Conservation (phyloP, 192 early-diverging fungal genomes). For the Entomortierella parvispora region DNA sequence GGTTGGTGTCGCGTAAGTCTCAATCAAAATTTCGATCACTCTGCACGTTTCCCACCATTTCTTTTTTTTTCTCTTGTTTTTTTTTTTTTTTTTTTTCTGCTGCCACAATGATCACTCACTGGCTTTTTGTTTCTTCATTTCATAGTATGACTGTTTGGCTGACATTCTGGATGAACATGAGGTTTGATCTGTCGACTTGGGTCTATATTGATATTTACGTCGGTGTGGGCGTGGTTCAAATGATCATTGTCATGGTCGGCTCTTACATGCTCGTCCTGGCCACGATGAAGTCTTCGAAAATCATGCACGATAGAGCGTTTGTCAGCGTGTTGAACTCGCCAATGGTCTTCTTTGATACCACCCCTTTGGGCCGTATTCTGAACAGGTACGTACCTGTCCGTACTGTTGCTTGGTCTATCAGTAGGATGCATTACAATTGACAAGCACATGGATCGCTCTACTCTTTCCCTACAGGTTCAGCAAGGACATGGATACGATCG, state of each 20-base stretch:
- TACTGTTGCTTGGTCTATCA: neutral
- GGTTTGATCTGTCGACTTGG: conserved; percentile 26
- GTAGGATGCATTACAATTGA: neutral
- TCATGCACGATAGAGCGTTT: conserved; percentile 71
- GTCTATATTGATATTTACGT: conserved; percentile 44
- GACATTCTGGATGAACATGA: conserved; percentile 35
- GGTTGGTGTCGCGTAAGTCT: conserved; percentile 28
- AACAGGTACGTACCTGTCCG: conserved; percentile 57
- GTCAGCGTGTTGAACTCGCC: conserved; percentile 71
- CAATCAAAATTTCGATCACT: neutral
- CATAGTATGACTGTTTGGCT: conserved; percentile 47
- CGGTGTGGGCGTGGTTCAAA: conserved; percentile 27
- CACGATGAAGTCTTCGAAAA: conserved; percentile 66
- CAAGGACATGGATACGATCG: conserved; percentile 84
- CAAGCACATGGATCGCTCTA: no score
- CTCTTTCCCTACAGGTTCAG: conserved; percentile 76
- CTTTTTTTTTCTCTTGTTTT: no score
- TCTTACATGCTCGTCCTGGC: conserved; percentile 28
- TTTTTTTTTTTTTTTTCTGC: no score
- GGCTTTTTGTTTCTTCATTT: neutral
- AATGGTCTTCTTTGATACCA: conserved; percentile 73
- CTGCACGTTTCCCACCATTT: neutral
- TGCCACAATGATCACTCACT: neutral
- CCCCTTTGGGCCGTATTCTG: conserved; percentile 76
- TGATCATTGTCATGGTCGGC: conserved; percentile 32